These are phyloP conservation scores for Amaranthus tricolor DNA, from an alignment of 179 eudicot genomes.

Conservation along the genomic window DNA sequence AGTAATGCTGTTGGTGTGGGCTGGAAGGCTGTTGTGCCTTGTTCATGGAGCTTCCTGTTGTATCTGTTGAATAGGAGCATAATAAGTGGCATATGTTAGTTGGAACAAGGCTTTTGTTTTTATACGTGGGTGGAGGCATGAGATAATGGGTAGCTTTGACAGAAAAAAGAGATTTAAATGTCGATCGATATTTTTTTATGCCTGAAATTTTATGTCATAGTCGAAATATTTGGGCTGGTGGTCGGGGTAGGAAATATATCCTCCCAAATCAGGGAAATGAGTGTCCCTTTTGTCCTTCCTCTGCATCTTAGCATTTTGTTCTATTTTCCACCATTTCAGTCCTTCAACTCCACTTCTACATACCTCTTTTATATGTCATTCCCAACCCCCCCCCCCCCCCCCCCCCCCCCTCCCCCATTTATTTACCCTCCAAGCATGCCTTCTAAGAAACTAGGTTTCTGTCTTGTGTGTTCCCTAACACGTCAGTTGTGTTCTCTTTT, in stretches of 20 bases:
- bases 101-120: background rate
- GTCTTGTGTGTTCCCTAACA: background rate
- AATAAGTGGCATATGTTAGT: background rate
- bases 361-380: too few relatives aligned
- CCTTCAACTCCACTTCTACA: too few relatives aligned
- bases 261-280: background rate
- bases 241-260: too few relatives aligned
- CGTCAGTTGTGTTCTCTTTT: background rate
- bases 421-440: too few relatives aligned
- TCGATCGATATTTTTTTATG: too few relatives aligned
- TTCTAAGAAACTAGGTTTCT: background rate
- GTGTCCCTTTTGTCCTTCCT: background rate
- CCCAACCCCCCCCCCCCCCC: too few relatives aligned
- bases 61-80: background rate
- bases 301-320: background rate
- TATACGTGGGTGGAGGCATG: conserved; percentile 1
- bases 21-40: background rate
- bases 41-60: background rate
- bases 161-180: too few relatives aligned
- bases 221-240: too few relatives aligned
- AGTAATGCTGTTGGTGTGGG: background rate
- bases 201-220: too few relatives aligned
- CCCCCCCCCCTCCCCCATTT: too few relatives aligned
- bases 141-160: background rate
- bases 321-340: background rate